Evolutionary conservation across 257 asterid species (phyloP), one percentile per base, ranked within the genome.

Genomic region (Perilla frutescens): DNA sequence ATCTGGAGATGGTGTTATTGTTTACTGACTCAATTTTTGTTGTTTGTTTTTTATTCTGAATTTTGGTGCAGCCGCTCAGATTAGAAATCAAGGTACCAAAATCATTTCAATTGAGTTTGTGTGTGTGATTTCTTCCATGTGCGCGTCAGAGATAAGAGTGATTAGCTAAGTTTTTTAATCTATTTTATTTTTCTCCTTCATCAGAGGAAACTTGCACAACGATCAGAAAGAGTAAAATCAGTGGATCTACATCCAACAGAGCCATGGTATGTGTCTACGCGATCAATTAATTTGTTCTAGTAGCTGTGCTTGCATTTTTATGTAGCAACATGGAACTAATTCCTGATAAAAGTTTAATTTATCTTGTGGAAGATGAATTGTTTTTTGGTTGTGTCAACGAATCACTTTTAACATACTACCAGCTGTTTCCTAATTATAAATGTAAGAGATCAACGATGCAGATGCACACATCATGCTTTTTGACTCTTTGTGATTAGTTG

Each of bases 201-300:
- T 60, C 84, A 88, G 95, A 85, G 88, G 63, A 88, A 88, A 80
- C 87, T 86, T 72, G 90, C 91, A 34, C 91, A 88, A 76, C 79
- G 91, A 81, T 88, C 95, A 72, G 95, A 88, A 76, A 75, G 95
- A 79, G 91, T 88, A 55, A 88, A 88, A 78, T 85, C 91, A 4
- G 95, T 86, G 79, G 95, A 88, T 86, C 90, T 88, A 36, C 95
- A 88, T 80, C 95, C 95, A 36, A 79, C 91, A 8, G 95, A 88
- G 86, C 91, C 94, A 88, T 88, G 94, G 94, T 86, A 76, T 11
- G 71, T 48, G 7, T 63, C 45, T 59, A 12, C 54, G 45, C 29
- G 9, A 56, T 66, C 58, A 66, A 20, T 63, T 67, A 20, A 32
- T 43, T 15, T 4, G 55, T 56, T 55, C 10, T 62, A 50, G 60